Evolutionary conservation across 106 monocot genomes (phyloP).

Genomic region (Apostasia ramifera): DNA sequence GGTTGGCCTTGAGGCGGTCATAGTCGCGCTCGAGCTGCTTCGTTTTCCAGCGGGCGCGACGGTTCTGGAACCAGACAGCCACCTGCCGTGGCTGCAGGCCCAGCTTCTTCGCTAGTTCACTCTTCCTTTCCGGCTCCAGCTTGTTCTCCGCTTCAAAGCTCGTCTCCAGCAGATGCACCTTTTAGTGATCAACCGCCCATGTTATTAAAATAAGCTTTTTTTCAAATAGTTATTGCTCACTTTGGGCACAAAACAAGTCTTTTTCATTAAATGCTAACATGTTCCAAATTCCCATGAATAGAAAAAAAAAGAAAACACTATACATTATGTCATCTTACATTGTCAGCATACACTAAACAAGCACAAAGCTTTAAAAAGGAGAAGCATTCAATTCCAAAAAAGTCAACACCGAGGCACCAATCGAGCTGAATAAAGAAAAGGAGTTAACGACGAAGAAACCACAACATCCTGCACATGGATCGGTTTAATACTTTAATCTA

Average conservation of each 20-base stretch:
- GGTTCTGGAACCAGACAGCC: conserved; percentile 70
- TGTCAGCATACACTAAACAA: neutral
- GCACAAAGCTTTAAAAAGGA: too few species aligned
- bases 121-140: conserved; percentile 80
- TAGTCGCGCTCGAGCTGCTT: conserved; percentile 61
- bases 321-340: neutral
- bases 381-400: too few species aligned
- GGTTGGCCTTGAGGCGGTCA: conserved; percentile 50
- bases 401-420: too few species aligned
- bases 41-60: conserved; percentile 56
- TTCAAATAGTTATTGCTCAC: neutral
- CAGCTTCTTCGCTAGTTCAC: conserved; percentile 58
- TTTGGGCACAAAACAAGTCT: neutral
- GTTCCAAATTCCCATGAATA: neutral
- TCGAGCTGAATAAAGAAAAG: too few species aligned
- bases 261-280: neutral
- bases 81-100: conserved; percentile 72
- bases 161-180: conserved; percentile 61
- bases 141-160: conserved; percentile 79
- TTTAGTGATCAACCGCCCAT: neutral
- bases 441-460: too few species aligned
- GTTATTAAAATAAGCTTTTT: neutral
- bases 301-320: neutral
- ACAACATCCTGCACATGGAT: too few species aligned
- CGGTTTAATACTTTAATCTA: too few species aligned